These are phyloP conservation scores for Helotiales sp. DNA, from an alignment of 2,329 filamentous ascomycete species.

Conservation along the genomic window DNA sequence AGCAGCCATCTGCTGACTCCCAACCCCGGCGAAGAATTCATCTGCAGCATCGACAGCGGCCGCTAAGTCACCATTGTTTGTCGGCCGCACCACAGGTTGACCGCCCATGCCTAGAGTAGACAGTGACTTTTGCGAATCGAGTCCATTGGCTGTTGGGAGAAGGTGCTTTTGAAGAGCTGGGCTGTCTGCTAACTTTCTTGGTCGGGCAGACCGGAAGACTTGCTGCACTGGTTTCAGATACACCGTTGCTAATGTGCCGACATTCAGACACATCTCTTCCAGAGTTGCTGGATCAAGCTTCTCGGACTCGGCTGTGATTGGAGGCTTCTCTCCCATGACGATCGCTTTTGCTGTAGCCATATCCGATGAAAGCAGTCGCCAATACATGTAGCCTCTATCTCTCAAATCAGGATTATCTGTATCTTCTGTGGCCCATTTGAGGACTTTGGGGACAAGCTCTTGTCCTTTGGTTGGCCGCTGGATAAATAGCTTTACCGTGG, in stretches of 20 bases:
- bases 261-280: slow-evolving; percentile 95
- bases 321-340: slow-evolving; percentile 96
- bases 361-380: slow-evolving; percentile 91
- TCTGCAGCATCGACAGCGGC: slow-evolving; percentile 83
- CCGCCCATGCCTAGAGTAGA: slow-evolving; percentile 54
- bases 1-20: slow-evolving; percentile 69
- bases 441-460: slow-evolving; percentile 86
- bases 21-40: slow-evolving; percentile 82
- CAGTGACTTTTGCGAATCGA: slow-evolving; percentile 60
- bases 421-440: slow-evolving; percentile 98
- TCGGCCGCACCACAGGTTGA: slow-evolving; percentile 32
- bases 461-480: slow-evolving; percentile 94
- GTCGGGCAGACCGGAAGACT: slow-evolving; percentile 87
- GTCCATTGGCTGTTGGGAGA: slow-evolving; percentile 51
- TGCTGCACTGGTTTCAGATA: slow-evolving; percentile 98
- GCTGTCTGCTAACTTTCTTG: slow-evolving; percentile 75
- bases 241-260: slow-evolving; percentile 93
- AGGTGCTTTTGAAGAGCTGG: slow-evolving; percentile 80
- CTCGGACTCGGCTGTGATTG: slow-evolving; percentile 94
- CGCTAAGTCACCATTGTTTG: slow-evolving; percentile 52
- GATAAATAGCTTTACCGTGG: slow-evolving; percentile 97
- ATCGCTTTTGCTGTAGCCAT: slow-evolving; percentile 82
- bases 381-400: slow-evolving; percentile 98
- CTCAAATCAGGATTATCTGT: slow-evolving; percentile 98
- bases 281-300: slow-evolving; percentile 87